Base-by-base conservation (phyloP, 768 basidiomycete genomes). In the Amanita muscaria region DNA sequence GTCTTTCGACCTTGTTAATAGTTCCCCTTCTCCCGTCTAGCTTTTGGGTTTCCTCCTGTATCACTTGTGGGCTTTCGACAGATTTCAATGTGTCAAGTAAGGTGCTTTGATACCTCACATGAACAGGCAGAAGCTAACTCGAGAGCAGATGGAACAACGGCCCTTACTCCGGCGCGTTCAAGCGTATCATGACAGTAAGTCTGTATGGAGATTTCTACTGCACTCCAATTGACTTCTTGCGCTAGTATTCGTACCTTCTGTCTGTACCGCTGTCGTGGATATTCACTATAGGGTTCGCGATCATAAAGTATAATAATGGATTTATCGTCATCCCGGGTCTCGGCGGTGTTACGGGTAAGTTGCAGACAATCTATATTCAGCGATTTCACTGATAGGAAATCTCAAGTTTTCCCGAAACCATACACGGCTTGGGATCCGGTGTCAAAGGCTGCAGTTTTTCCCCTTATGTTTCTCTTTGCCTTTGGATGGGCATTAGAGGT, bases 151-250 rank as follows among this genome's bases (percentile, higher is more conserved):
- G 83, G 83, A 76, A 80, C 53, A 74, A 72, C 22, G 82, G 79
- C 1, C 70, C 73, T 2, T 61, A 76, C 47, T 72, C 79, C 12
- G 84, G 83, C n/a, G 73, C 82, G 3, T 89, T 89, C 65, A 89
- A 87, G 60, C 77, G 88, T 21, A 56, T 89, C 57, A 89, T 90
- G 88, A 89, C 84, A 29, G 86, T 88, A 48, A 44, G 76, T 59
- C n/a, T 16, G 10, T 10, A 18, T 22, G 14, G 4, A 23, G 32
- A 12, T 15, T 32, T 41, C 10, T 18, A 3, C 37, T 10, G 22
- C 3, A 21, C 4, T 5, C 32, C 19, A n/a, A n/a, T n/a, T 24
- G 29, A 41, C 40, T 45, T 34, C 9, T 8, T 18, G n/a, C 12
- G 12, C 16, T 50, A 88, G 84, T 88, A 88, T 58, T 75, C 83